phyloP scores from a whole-genome alignment of 2,329 filamentous ascomycete species.

The Talaromyces sp. region DNA sequence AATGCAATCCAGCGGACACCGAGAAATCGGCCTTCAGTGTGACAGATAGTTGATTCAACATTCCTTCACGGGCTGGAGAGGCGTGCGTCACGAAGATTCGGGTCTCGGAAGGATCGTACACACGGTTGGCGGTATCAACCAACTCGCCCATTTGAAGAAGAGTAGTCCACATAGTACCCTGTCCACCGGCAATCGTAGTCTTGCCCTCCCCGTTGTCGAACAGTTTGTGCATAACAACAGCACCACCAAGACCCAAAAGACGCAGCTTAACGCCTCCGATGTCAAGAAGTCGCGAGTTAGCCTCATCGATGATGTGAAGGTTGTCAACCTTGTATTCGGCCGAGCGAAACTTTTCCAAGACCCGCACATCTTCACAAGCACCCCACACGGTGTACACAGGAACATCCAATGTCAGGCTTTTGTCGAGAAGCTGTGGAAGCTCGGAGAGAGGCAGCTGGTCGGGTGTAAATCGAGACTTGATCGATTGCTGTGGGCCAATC shows the following conservation, averaged over 20 bases:
- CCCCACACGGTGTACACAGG: conserved; percentile 99
- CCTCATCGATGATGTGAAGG: conserved; percentile 97
- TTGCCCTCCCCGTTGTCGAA: conserved; percentile 98
- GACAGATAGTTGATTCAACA: conserved; percentile 95
- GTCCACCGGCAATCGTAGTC: conserved; percentile 95
- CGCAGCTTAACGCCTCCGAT: conserved; percentile 93
- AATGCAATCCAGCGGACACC: conserved; percentile 93
- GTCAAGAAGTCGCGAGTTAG: conserved; percentile 90
- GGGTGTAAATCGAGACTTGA: conserved; percentile 79
- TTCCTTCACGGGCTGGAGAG: conserved; percentile 90
- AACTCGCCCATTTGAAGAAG: conserved; percentile 96
- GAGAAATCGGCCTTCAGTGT: conserved; percentile 98
- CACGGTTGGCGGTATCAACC: conserved; percentile 94
- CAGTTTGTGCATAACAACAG: conserved; percentile 99
- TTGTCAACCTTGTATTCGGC: conserved; percentile 98
- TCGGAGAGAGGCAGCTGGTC: conserved; percentile 88
- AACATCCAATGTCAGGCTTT: conserved; percentile 85
- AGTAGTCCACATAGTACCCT: conserved; percentile 99
- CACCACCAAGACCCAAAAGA: conserved; percentile 85
- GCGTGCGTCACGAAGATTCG: conserved; percentile 95
- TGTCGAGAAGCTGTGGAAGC: conserved; percentile 80
- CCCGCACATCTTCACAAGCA: conserved; percentile 95
- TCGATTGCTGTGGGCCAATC: conserved; percentile 60
- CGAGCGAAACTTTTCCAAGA: conserved; percentile 94
- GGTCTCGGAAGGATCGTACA: conserved; percentile 97